Evolutionary conservation across 2,329 filamentous ascomycete genomes (phyloP).

Genomic region (Arthrocladium fulminans): DNA sequence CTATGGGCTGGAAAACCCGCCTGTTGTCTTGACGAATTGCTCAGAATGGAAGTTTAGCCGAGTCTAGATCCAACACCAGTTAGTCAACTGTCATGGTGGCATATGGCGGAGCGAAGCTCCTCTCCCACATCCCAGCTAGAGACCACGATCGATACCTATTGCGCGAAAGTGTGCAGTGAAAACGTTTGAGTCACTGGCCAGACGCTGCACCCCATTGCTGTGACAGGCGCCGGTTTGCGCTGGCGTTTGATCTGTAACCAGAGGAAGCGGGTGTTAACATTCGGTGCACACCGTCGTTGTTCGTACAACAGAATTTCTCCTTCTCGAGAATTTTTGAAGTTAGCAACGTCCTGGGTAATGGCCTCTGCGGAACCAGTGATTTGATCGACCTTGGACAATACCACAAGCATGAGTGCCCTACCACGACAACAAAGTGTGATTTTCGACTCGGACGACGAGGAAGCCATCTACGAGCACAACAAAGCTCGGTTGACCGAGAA

Average conservation of each 20-base stretch:
- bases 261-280: neutral
- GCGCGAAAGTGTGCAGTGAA: too few relatives aligned
- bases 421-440: constrained; percentile 3
- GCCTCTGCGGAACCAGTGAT: too few relatives aligned
- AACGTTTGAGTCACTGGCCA: neutral
- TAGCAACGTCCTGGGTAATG: too few relatives aligned
- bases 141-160: too few relatives aligned
- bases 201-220: neutral
- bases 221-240: constrained; percentile 4
- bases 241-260: neutral
- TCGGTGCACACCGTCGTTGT: neutral
- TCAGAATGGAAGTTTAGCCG: neutral
- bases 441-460: constrained; percentile 21
- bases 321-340: neutral
- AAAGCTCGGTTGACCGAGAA: constrained; percentile 13
- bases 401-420: constrained; percentile 1
- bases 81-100: neutral
- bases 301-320: neutral
- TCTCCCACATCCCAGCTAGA: too few relatives aligned
- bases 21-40: neutral
- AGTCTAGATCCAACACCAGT: neutral
- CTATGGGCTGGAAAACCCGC: neutral
- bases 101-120: too few relatives aligned
- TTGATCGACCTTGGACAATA: too few relatives aligned
- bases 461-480: constrained; percentile 19